Evolutionary conservation across 495 filamentous ascomycete genomes (phyloP), one percentile per base, ranked within the genome.

Genomic region (Aspergillus heteromorphus): DNA sequence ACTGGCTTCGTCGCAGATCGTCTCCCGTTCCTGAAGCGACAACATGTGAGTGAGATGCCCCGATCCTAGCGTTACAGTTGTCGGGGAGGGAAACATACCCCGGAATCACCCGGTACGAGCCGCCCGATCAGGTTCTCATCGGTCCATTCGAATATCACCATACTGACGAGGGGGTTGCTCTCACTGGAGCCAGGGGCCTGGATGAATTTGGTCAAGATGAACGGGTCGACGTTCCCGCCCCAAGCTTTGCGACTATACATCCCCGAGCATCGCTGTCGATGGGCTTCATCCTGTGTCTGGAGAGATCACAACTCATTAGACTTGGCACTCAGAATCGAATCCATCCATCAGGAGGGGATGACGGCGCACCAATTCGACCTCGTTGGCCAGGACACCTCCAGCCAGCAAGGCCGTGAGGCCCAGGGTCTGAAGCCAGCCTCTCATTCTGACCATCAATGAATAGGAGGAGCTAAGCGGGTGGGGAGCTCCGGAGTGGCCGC

Each of bases 241-340:
- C 93, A 99, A 17, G 86, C 73, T 60, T 84, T 89, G 64, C 80
- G 85, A 69, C 86, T 92, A 73, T 97, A 99, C 93, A 99, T 97
- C 72, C 93, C 93, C 66, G 89, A 86, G 74, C 93, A 99, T 86
- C 87, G 81, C 73, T 96, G 89, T 59, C 82, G 73, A 69, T 90
- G 86, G 25, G 86, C 79, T 34, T 88, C 82, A 59, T 85, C 83
- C 66, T 93, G 78, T 68, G 87, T 83, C 87, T 91, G n/a, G 19
- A 40, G 14, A 14, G 18, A 51, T 56, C 23, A 51, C 45, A 19
- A 29, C 36, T 64, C 47, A 66, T 52, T 47, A n/a, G n/a, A n/a
- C n/a, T n/a, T n/a, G n/a, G n/a, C n/a, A n/a, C 48, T 38, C 56
- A 45, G 51, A 45, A 53, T 55, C 17, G 14, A 18, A 17, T 29